These are phyloP conservation scores for Sporothrix schenckii DNA, from an alignment of 2,329 filamentous ascomycete genomes.

Conservation along the genomic window DNA sequence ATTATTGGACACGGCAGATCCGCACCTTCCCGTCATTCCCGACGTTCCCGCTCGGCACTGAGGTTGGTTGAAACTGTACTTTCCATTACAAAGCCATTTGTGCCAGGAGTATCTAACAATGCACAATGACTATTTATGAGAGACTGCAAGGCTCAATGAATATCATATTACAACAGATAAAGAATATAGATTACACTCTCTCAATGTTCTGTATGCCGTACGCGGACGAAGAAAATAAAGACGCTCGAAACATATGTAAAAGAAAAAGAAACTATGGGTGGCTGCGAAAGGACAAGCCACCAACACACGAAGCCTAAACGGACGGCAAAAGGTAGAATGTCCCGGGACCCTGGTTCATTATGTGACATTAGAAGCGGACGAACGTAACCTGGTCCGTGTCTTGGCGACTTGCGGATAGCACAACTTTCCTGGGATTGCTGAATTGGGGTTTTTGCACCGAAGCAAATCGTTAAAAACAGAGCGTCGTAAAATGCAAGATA, in stretches of 20 bases:
- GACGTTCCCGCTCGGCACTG: conserved; percentile 5
- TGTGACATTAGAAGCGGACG: conserved; percentile 6
- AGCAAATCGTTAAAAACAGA: neutral
- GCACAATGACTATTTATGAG: too few species aligned
- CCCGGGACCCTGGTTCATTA: neutral
- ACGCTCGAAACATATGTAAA: too few species aligned
- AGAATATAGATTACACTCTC: too few species aligned
- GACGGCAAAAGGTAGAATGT: neutral
- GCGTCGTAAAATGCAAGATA: neutral
- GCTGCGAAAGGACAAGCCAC: neutral
- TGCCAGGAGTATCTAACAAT: too few species aligned
- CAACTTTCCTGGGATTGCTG: neutral
- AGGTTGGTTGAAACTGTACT: neutral
- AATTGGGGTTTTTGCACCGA: conserved; percentile 14
- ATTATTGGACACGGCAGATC: conserved; percentile 1
- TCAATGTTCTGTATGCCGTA: too few species aligned
- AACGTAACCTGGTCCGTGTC: conserved; percentile 21
- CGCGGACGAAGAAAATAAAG: too few species aligned
- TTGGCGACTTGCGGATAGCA: neutral
- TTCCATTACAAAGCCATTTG: neutral
- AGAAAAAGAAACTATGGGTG: too few species aligned
- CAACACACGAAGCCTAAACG: neutral
- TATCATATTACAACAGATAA: too few species aligned
- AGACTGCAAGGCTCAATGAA: too few species aligned
- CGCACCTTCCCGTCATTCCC: neutral